Evolutionary conservation across 202 grass and related monocot genomes (phyloP).

Genomic region (Zizania palustris): DNA sequence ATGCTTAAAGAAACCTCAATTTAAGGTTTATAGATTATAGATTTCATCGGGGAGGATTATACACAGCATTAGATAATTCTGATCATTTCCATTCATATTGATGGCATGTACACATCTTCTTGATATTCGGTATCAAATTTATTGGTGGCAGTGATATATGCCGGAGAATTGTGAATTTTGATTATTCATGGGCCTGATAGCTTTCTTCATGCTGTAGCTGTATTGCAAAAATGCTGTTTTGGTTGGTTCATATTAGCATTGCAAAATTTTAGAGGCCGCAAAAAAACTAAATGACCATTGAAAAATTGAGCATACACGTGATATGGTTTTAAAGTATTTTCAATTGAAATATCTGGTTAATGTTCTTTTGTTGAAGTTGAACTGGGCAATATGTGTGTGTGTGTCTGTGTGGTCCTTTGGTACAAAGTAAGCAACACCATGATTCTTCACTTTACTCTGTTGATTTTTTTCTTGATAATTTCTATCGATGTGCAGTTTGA

Average conservation of each 20-base stretch:
- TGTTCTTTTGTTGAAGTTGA: conserved; percentile 23
- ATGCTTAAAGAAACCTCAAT: conserved; percentile 30
- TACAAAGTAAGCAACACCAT: background rate
- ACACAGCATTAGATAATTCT: background rate
- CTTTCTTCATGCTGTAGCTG: conserved; percentile 18
- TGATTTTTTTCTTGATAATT: background rate
- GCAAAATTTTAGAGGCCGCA: background rate
- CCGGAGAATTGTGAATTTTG: conserved; percentile 13
- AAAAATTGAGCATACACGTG: conserved; percentile 6
- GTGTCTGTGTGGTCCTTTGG: background rate
- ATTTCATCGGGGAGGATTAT: background rate
- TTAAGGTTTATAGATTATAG: background rate
- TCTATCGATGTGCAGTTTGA: background rate
- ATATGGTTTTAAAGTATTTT: conserved; percentile 6
- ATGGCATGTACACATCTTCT: background rate
- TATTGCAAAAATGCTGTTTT: conserved; percentile 10
- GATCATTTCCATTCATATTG: conserved; percentile 18
- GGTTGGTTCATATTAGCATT: conserved; percentile 11
- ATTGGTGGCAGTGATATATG: background rate
- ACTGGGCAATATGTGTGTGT: background rate
- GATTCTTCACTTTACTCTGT: conserved; percentile 2
- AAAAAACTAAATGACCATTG: background rate
- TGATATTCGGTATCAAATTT: background rate
- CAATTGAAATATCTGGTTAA: background rate
- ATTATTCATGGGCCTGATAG: conserved; percentile 3